Base-by-base conservation (phyloP, 768 basidiomycete species). In the Kwoniella botswanensis region DNA sequence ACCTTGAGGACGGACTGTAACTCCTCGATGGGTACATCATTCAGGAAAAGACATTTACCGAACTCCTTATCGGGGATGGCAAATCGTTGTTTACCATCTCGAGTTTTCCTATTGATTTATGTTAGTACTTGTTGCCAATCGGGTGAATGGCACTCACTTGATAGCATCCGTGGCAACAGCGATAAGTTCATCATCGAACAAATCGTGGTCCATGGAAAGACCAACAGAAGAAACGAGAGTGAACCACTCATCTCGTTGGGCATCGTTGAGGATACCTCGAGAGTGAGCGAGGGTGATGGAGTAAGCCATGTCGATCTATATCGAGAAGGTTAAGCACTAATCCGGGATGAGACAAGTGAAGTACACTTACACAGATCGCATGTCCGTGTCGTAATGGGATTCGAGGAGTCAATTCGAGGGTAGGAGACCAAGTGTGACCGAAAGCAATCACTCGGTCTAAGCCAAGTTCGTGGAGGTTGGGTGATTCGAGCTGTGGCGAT, bases 381-480 rank as follows among this genome's bases (percentile, higher is more conserved):
- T 83, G 83, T 18, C 83, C 83, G 71, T 84, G 83, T 52, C 83
- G 73, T 9, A 84, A 77, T 29, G 83, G 83, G 54, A 84, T 79
- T 29, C 70, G 65, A 17, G 83, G 82, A 42, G 79, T 81, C 50
- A 84, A 74, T 73, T 84, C 83, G 56, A 82, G 75, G 17, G 79
- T 81, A 26, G 82, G 82, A 0, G 79, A 81, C 82, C 82, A 82
- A 53, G 81, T 82, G 74, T 84, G 79, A 46, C 82, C 78, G 76
- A 82, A 82, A 52, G 84, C 84, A 62, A 84, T 84, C 53, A 84
- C 84, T 69, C 84, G 79, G 80, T 84, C 83, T 15, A 84, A 75
- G 56, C 78, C 77, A 65, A 84, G 77, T 71, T 84, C 84, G 81
- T 84, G 84, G 59, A 84, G 68, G 78, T 84, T 84, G 53, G 82